These are phyloP conservation scores for Mikania micrantha DNA, from an alignment of 129 eudicot genomes.

Conservation along the genomic window DNA sequence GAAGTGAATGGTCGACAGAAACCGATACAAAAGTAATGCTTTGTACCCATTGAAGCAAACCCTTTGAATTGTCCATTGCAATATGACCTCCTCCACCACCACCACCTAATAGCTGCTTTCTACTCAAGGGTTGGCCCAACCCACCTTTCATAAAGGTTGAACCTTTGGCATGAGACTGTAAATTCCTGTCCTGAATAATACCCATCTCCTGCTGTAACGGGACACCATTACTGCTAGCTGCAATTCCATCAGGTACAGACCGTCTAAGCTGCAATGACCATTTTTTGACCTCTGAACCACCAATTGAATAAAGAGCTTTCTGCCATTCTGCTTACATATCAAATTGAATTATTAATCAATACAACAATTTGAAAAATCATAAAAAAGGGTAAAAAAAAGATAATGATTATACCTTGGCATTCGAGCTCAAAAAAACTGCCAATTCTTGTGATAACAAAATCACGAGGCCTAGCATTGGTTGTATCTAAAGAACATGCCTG, in stretches of 20 bases:
- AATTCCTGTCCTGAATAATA: constrained; percentile 61
- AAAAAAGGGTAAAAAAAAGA: not conserved
- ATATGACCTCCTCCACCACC: constrained; percentile 38
- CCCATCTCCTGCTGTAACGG: constrained; percentile 78
- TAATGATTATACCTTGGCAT: constrained; percentile 68
- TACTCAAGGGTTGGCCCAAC: constrained; percentile 64
- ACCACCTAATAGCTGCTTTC: constrained; percentile 59
- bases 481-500: constrained; percentile 78
- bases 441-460: constrained; percentile 81
- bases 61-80: constrained; percentile 68
- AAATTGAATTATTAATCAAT: not conserved
- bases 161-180: constrained; percentile 58
- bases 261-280: constrained; percentile 96
- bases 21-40: constrained; percentile 86
- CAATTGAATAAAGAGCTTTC: constrained; percentile 80
- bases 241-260: constrained; percentile 75
- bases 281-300: constrained; percentile 93
- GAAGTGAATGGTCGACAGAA: constrained; percentile 80
- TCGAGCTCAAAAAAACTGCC: constrained; percentile 95
- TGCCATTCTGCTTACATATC: constrained; percentile 82
- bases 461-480: constrained; percentile 64
- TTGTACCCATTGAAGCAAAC: constrained; percentile 94
- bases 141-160: constrained; percentile 79
- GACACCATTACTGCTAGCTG: constrained; percentile 73
- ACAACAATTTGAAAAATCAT: not conserved